Percentiles rank a stretch among this genome's conserved stretches.
These are phyloP conservation scores for Thalassiosira mediterranea DNA, from an alignment of 352 stramenopile species.

Conservation along the genomic window DNA sequence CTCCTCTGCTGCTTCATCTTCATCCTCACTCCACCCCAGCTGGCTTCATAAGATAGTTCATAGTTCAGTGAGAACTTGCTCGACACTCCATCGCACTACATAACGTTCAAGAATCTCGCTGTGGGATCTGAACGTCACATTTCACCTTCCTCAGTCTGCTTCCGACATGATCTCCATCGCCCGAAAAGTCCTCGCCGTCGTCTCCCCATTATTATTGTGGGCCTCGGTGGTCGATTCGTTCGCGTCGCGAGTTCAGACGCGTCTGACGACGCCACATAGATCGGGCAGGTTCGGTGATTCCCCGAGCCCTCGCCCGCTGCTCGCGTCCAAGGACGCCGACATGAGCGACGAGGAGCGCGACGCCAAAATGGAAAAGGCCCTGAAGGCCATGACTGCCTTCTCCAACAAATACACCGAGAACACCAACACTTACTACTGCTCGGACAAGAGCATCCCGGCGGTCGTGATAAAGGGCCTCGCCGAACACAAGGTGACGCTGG, in stretches of 20 bases:
- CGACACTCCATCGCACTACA: too few species aligned
- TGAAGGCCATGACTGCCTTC: slow-evolving; percentile 82
- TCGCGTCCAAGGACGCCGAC: slow-evolving; percentile 41
- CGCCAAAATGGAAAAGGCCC: slow-evolving; percentile 73
- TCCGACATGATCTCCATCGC: too few species aligned
- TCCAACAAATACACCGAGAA: slow-evolving; percentile 83
- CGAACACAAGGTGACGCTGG: slow-evolving; percentile 82
- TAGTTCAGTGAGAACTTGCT: too few species aligned
- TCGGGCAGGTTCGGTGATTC: not conserved
- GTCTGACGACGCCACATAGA: not conserved
- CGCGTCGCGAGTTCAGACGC: too few species aligned
- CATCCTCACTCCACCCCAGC: too few species aligned
- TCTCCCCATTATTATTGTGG: not conserved
- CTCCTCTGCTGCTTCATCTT: too few species aligned
- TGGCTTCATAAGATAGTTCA: too few species aligned
- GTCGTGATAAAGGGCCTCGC: slow-evolving; percentile 83
- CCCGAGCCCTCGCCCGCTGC: not conserved
- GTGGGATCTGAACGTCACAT: too few species aligned
- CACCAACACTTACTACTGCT: slow-evolving; percentile 78
- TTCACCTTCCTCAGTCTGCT: too few species aligned
- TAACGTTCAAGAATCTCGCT: too few species aligned
- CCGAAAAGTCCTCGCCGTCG: not conserved
- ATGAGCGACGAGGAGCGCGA: slow-evolving; percentile 63
- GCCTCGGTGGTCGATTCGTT: not conserved
- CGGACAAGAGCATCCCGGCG: slow-evolving; percentile 70